Evolutionary conservation across 306 rosid genomes (phyloP), one percentile per base, ranked within the genome.

Genomic region (Ormosia emarginata): DNA sequence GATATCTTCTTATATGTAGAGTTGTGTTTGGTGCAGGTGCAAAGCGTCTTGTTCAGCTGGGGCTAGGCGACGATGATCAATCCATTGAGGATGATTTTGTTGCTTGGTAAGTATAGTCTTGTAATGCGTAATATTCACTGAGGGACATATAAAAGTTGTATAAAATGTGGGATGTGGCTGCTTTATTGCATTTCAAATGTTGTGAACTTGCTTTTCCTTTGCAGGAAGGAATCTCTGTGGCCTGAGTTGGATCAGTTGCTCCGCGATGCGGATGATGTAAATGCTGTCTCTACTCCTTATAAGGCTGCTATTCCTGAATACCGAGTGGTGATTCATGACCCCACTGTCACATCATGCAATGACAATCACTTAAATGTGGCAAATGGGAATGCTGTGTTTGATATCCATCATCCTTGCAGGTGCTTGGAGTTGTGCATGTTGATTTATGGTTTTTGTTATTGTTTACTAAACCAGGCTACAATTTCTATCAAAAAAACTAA

Each of bases 381-480:
- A 70, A 94, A 94, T 81, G 95, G 95, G 86, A 89, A 88, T 79
- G 82, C 88, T 65, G 81, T 79, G 17, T 88, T 78, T 83, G 97
- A 92, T 85, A 86, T 92, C 79, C 98, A 94, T 67, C 94, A 92
- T 89, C 97, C 98, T 59, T 94, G 98, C 95, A 92, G 97, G 97
- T 94, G 53, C 65, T 37, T 67, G 6, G 61, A 72, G 69, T 71
- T 77, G 17, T 87, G 43, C 78, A 55, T 65, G 36, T 74, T 72
- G 55, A 81, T 85, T 65, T 74, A 12, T 63, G 17, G 37, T 24
- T 61, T 11, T 82, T 82, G 17, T 73, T 81, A 14, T 66, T 2
- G 33, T 37, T 33, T 74, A 62, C 56, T 67, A 24, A 24, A 24
- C 24, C 24, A 24, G 24, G 24, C 24, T 24, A 24, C 24, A 24